Conservation (phyloP, 805 yeast species). For the Lipomyces kockii region DNA sequence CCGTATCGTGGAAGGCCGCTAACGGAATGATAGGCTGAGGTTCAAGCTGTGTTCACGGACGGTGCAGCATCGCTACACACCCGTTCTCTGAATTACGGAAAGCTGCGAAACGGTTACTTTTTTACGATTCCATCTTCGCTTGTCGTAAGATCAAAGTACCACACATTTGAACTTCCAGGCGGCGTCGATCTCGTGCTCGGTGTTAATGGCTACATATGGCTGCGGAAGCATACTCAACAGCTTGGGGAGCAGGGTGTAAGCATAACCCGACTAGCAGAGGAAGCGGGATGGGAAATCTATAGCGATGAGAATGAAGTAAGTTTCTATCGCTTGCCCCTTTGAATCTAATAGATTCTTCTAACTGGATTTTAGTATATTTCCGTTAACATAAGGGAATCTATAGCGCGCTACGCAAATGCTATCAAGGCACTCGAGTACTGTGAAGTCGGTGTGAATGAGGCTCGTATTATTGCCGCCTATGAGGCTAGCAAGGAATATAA, state of each 20-base stretch:
- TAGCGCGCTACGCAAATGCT: constrained; percentile 84
- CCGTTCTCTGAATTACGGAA: constrained; percentile 93
- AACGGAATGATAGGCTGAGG: constrained; percentile 62
- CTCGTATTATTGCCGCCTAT: constrained; percentile 77
- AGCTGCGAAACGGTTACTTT: constrained; percentile 87
- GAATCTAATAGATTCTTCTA: background rate
- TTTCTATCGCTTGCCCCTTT: background rate
- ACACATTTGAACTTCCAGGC: constrained; percentile 90
- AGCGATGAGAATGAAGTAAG: constrained; percentile 68
- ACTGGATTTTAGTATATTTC: constrained; percentile 58
- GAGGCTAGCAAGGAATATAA: constrained; percentile 85
- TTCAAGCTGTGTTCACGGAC: constrained; percentile 83
- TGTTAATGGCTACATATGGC: constrained; percentile 93
- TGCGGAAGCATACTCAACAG: constrained; percentile 56
- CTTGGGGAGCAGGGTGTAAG: constrained; percentile 36
- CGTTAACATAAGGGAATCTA: constrained; percentile 65
- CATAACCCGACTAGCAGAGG: constrained; percentile 87
- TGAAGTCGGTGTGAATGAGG: constrained; percentile 85
- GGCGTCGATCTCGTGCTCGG: constrained; percentile 88
- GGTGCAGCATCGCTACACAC: constrained; percentile 95
- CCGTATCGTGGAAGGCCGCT: background rate
- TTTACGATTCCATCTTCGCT: constrained; percentile 80
- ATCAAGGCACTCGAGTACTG: constrained; percentile 79
- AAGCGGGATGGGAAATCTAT: constrained; percentile 93
- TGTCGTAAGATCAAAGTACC: constrained; percentile 83